Evolutionary conservation across 129 eudicot genomes (phyloP).

Genomic region (Artemisia annua): DNA sequence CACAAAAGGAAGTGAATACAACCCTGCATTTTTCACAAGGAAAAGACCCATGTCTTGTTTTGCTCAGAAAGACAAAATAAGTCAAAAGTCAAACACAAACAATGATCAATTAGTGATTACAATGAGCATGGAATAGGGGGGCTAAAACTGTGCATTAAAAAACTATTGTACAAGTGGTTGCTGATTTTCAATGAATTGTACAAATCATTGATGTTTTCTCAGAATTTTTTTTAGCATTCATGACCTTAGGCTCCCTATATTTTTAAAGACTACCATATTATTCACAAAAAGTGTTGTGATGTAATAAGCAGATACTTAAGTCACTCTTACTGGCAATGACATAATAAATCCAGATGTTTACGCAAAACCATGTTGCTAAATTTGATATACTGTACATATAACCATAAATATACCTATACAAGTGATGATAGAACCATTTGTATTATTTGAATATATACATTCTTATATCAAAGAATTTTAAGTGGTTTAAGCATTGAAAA

Average conservation of each 20-base stretch:
- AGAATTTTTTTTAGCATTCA: constrained; percentile 17
- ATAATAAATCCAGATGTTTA: not conserved
- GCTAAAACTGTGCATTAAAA: constrained; percentile 21
- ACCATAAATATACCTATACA: not conserved
- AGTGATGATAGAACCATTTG: not conserved
- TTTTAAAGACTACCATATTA: constrained; percentile 10
- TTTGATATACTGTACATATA: not conserved
- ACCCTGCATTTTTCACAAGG: constrained; percentile 35
- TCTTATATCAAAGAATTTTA: not conserved
- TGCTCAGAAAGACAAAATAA: constrained; percentile 29
- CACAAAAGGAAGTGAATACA: constrained; percentile 30
- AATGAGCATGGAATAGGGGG: constrained; percentile 21
- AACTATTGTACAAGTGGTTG: constrained; percentile 24
- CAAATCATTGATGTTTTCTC: constrained; percentile 33
- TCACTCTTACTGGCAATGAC: not conserved
- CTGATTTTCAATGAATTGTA: constrained; percentile 31
- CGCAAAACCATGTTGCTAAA: not conserved
- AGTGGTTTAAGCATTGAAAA: not conserved
- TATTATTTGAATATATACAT: not conserved
- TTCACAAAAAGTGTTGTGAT: constrained; percentile 11
- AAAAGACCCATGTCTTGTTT: constrained; percentile 41
- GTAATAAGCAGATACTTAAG: not conserved
- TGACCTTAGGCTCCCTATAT: constrained; percentile 10
- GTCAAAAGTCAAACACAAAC: constrained; percentile 37
- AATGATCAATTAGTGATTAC: constrained; percentile 32